Base-by-base conservation (phyloP, 2,329 filamentous ascomycete species). In the Chaetothyriales sp. region DNA sequence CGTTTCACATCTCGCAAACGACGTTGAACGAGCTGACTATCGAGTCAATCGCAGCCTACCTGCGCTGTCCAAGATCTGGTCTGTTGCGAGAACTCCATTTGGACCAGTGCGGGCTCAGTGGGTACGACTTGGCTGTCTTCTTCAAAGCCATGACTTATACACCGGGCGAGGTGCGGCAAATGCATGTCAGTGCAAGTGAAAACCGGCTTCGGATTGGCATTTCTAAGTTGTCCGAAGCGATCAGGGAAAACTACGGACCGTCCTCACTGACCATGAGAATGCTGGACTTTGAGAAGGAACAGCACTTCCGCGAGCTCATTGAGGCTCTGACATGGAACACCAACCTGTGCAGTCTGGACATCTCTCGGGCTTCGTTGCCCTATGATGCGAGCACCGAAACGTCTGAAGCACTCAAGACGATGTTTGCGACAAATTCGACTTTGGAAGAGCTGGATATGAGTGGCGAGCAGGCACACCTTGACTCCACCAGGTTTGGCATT, bases 381-480 rank as follows among this genome's bases (percentile, higher is more conserved):
- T 80, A 79, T 49, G 81, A 85, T 61, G 81, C 81, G 2, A 76
- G 78, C 7, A 74, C 77, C 8, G 79, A 83, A 51, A 85, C 81
- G 0, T 84, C 80, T 59, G 74, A 76, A 53, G 74, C 78, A 12
- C 64, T 86, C 50, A 75, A 79, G 54, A 64, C 71, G 47, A 75
- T 86, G 66, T 81, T 86, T 58, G 76, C 79, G 32, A 74, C 81
- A 49, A 86, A 86, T 54, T 70, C 71, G n/a, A 79, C 77, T 0
- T 67, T 86, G 1, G 72, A 80, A 57, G 79, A 80, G 61, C 66
- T 86, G 10, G 79, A 85, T 61, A 80, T 86, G 44, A 84, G 81
- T 22, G 82, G 82, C 7, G 82, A 85, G 59, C 79, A 81, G 56
- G 81, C 82, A 5, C 77, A 83, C 58, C 64, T 86, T n/a, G 82